Conservation (phyloP, 495 filamentous ascomycete genomes). For the Aspergillus biplanus region DNA sequence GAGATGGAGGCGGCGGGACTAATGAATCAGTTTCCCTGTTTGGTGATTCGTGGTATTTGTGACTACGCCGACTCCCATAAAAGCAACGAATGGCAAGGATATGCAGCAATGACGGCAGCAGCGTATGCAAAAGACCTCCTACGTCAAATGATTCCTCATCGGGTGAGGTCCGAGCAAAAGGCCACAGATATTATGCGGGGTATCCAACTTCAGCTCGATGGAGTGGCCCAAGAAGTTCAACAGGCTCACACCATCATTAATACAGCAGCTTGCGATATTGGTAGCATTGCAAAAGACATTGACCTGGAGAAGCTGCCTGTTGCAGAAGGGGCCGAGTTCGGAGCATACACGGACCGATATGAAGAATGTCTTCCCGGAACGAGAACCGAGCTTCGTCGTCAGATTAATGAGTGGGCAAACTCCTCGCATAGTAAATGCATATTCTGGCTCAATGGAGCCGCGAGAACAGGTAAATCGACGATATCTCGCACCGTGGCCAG, state of each 20-base stretch:
- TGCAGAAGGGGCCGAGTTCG: slow-evolving; percentile 4
- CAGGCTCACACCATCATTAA: not conserved
- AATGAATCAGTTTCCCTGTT: slow-evolving; percentile 40
- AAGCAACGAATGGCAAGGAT: slow-evolving; percentile 41
- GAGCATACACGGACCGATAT: slow-evolving; percentile 2
- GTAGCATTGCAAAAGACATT: not conserved
- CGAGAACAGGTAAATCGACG: slow-evolving; percentile 4
- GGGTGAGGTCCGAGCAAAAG: not conserved
- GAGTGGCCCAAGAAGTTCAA: not conserved
- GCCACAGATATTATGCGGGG: not conserved
- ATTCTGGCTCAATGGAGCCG: slow-evolving; percentile 5
- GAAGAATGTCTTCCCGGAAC: slow-evolving; percentile 6
- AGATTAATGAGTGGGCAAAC: not conserved
- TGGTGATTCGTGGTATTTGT: slow-evolving; percentile 45
- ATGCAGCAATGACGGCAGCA: slow-evolving; percentile 41
- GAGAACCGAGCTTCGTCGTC: not conserved
- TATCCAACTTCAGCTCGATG: not conserved
- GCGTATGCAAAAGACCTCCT: slow-evolving; percentile 33
- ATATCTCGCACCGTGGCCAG: slow-evolving; percentile 2
- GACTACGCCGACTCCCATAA: slow-evolving; percentile 50
- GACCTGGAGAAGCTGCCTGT: not conserved
- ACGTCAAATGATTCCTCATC: not conserved
- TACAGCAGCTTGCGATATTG: not conserved
- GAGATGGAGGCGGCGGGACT: slow-evolving; percentile 53
- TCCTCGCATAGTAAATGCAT: not conserved